Evolutionary conservation across 78 protist genomes (phyloP).

Genomic region (Polysphondylium violaceum): DNA sequence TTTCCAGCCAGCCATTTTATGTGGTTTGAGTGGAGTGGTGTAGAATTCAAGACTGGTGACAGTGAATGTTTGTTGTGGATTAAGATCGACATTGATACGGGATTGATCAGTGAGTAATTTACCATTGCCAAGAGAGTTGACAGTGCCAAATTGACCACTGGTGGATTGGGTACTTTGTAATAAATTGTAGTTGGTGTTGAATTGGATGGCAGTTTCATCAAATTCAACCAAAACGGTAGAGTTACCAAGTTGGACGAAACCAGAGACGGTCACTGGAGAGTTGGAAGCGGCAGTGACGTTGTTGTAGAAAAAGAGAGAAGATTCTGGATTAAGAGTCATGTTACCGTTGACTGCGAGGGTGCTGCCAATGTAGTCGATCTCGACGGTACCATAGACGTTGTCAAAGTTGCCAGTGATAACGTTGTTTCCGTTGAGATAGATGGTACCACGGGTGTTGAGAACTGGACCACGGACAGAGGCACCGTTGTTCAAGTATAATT

Average conservation of each 20-base stretch:
- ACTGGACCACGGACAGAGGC: background rate
- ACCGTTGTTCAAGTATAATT: no score
- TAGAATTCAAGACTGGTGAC: background rate
- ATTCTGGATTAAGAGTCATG: no score
- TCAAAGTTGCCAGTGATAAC: background rate
- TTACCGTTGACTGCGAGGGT: background rate
- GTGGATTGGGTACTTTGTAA: background rate
- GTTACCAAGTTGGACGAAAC: background rate
- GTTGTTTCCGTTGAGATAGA: background rate
- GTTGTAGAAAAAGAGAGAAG: background rate
- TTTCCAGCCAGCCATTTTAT: slow-evolving; percentile 13
- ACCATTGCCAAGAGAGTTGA: background rate
- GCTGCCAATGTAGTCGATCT: background rate
- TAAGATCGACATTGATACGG: background rate
- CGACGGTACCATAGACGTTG: no score
- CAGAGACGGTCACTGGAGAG: background rate
- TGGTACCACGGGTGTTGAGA: background rate
- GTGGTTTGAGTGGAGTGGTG: background rate
- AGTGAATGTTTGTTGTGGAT: background rate
- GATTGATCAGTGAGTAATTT: background rate
- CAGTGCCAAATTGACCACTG: background rate
- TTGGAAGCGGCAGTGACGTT: background rate
- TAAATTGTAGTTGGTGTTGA: background rate
- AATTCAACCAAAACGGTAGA: background rate
- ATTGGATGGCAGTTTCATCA: background rate